Percentiles rank a stretch among this genome's conserved stretches.
Conservation (phyloP, 73 alveolate genomes). For the Paramecium primaurelia region DNA sequence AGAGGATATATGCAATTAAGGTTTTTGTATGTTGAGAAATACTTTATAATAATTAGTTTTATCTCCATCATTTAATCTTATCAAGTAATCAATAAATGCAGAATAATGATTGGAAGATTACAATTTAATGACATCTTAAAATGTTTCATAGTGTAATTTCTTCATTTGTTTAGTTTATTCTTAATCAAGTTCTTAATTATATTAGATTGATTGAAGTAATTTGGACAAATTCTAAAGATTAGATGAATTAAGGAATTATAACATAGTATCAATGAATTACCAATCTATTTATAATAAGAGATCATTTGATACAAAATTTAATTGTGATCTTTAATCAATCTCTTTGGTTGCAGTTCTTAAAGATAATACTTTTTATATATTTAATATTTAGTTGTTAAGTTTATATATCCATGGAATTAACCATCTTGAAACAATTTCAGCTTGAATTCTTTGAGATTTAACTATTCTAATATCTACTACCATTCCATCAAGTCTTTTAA, state of each 20-base stretch:
- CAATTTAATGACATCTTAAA: not conserved
- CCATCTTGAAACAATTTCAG: not conserved
- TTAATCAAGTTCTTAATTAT: not conserved
- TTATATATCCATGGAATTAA: not conserved
- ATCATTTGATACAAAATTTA: not conserved
- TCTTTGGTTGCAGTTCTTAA: not conserved
- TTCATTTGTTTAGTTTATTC: not conserved
- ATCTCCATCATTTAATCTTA: not conserved
- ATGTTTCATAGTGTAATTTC: conserved; percentile 16
- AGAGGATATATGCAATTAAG: not conserved
- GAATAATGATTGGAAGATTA: not conserved
- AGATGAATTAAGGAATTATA: not conserved
- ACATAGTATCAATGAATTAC: not conserved
- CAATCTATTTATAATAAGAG: not conserved
- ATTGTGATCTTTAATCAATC: not conserved
- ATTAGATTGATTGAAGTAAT: not conserved
- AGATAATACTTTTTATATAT: not conserved
- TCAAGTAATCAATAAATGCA: not conserved
- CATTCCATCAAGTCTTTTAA: conserved; percentile 2
- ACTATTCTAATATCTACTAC: not conserved
- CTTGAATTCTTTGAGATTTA: not conserved
- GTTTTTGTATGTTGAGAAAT: not conserved
- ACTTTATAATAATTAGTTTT: not conserved
- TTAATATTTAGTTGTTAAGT: not conserved
- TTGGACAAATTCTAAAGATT: not conserved